These are phyloP conservation scores for Zostera marina DNA, from an alignment of 116 monocot species.

Conservation along the genomic window DNA sequence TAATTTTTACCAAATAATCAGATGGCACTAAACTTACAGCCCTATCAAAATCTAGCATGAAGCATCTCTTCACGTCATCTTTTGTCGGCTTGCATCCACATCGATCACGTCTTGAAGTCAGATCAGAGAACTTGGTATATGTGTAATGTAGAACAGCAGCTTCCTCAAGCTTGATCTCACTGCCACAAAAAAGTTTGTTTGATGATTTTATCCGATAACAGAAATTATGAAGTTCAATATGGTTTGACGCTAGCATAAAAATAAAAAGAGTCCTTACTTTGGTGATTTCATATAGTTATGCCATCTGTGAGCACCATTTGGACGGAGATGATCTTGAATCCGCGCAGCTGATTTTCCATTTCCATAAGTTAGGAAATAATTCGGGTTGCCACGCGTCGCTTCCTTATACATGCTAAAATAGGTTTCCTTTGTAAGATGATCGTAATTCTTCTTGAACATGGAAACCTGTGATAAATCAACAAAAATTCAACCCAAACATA, in stretches of 20 bases:
- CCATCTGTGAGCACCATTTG: conserved; percentile 99
- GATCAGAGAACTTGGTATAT: conserved; percentile 89
- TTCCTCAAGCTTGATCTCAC: conserved; percentile 92
- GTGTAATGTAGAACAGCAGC: conserved; percentile 92
- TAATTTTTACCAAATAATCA: neutral
- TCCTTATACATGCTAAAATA: conserved; percentile 95
- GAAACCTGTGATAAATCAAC: conserved; percentile 37
- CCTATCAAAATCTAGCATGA: conserved; percentile 96
- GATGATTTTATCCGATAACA: too few relatives aligned
- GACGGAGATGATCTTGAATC: conserved; percentile 81
- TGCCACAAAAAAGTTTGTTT: conserved; percentile 6
- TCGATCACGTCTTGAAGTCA: conserved; percentile 87
- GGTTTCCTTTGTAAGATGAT: conserved; percentile 93
- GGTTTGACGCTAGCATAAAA: too few relatives aligned
- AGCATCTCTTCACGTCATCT: conserved; percentile 95
- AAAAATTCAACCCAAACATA: neutral
- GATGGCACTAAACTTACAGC: conserved; percentile 26
- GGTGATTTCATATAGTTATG: conserved; percentile 96
- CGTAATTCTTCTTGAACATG: conserved; percentile 98
- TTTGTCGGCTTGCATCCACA: conserved; percentile 98
- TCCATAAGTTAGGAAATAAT: conserved; percentile 94
- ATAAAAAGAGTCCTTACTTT: conserved; percentile 30
- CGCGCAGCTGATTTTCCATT: conserved; percentile 99
- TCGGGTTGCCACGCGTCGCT: conserved; percentile 95
- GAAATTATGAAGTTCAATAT: too few relatives aligned